These are phyloP conservation scores for Kwoniella sp. DNA, from an alignment of 768 basidiomycete genomes.

Conservation along the genomic window DNA sequence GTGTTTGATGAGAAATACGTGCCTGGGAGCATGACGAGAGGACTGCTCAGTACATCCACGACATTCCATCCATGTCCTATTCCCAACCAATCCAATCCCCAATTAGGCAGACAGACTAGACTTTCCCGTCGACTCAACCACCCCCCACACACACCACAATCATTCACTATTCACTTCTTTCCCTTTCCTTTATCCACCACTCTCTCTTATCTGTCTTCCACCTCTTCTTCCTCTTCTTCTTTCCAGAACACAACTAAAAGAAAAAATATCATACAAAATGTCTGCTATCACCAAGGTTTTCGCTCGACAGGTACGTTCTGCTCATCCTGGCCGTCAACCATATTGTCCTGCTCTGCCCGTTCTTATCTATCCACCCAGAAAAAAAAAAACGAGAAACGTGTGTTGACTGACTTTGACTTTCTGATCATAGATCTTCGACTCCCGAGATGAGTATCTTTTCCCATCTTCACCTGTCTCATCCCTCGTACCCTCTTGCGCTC, in stretches of 20 bases:
- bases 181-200: conserved; percentile 58
- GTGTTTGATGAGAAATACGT: background rate
- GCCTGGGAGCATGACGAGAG: background rate
- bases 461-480: conserved; percentile 58
- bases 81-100: background rate
- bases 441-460: conserved; percentile 76
- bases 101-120: background rate
- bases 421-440: conserved; percentile 94
- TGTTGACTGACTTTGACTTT: conserved; percentile 7
- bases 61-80: background rate
- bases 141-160: too few relatives aligned
- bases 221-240: conserved; percentile 7
- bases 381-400: background rate
- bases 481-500: conserved; percentile 8
- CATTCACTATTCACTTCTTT: background rate
- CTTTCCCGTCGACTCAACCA: background rate
- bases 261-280: conserved; percentile 61
- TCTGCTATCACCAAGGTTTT: conserved; percentile 80
- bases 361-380: conserved; percentile 1
- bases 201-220: conserved; percentile 31
- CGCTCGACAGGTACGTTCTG: conserved; percentile 76
- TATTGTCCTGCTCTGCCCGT: background rate
- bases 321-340: conserved; percentile 25
- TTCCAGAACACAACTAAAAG: background rate
- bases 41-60: background rate